A percentile compares a stretch with the other conserved stretches of the same genome.
These are phyloP conservation scores for Borovskyia barvae DNA, from an alignment of 208 protist species.

Conservation along the genomic window DNA sequence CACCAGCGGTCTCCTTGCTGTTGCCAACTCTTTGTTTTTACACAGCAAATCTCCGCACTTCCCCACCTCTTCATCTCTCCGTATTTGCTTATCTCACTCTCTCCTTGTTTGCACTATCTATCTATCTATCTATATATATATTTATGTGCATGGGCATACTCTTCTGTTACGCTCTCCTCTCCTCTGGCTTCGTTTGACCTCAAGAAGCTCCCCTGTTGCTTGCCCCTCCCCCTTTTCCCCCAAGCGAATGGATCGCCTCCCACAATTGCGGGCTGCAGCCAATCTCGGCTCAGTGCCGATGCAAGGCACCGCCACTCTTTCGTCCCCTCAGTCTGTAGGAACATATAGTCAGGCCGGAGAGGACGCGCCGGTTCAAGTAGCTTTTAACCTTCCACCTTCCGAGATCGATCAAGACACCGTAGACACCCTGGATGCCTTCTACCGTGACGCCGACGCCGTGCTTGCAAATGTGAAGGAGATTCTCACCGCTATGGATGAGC, in stretches of 20 bases:
- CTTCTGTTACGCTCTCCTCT: not conserved
- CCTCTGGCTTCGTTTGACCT: not conserved
- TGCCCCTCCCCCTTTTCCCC: not conserved
- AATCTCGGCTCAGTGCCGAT: constrained; percentile 1
- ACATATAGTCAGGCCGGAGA: constrained; percentile 12
- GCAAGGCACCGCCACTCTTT: not conserved
- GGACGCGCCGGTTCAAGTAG: constrained; percentile 6
- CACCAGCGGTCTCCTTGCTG: no score
- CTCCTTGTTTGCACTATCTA: not conserved
- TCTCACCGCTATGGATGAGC: constrained; percentile 31
- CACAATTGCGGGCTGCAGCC: constrained; percentile 14
- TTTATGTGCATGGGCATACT: not conserved
- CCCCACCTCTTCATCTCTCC: not conserved
- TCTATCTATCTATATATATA: no score
- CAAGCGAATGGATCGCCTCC: constrained; percentile 26
- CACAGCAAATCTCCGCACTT: not conserved
- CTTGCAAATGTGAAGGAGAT: constrained; percentile 33
- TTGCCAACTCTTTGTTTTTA: no score
- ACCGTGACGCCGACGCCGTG: constrained; percentile 40
- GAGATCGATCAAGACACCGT: constrained; percentile 66
- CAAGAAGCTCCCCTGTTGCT: not conserved
- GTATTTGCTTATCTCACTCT: not conserved
- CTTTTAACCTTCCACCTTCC: constrained; percentile 23
- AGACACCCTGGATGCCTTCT: constrained; percentile 71
- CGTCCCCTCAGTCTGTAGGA: not conserved